phyloP scores from a whole-genome alignment of 2,329 filamentous ascomycete species.

The Pseudogymnoascus sp. region DNA sequence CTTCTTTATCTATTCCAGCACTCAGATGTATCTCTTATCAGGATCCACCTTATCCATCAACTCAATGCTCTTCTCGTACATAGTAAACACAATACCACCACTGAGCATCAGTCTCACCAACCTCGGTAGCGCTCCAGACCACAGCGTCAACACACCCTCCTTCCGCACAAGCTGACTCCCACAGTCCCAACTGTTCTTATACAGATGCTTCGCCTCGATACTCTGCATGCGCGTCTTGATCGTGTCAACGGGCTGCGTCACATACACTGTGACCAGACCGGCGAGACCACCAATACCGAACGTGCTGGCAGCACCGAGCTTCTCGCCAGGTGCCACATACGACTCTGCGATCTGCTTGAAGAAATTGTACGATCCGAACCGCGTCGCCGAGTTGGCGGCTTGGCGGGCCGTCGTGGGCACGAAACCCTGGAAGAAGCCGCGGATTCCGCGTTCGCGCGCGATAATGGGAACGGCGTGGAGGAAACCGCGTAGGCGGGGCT shows the following conservation, averaged over 20 bases:
- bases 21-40: slow-evolving; percentile 69
- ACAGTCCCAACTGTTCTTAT: slow-evolving; percentile 84
- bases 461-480: slow-evolving; percentile 85
- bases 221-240: slow-evolving; percentile 99
- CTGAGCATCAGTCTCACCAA: slow-evolving; percentile 80
- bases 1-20: slow-evolving; percentile 11
- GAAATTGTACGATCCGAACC: slow-evolving; percentile 86
- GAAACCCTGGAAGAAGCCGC: slow-evolving; percentile 95
- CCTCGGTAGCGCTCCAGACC: slow-evolving; percentile 85
- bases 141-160: slow-evolving; percentile 84
- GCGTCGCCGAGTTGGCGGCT: slow-evolving; percentile 85
- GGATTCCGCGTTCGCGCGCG: slow-evolving; percentile 74
- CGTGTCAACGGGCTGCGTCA: slow-evolving; percentile 73
- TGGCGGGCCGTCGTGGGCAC: slow-evolving; percentile 91
- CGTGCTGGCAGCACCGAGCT: slow-evolving; percentile 77
- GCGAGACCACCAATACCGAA: slow-evolving; percentile 87
- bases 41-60: slow-evolving; percentile 74
- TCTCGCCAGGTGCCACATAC: slow-evolving; percentile 90
- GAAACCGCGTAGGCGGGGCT: slow-evolving; percentile 85
- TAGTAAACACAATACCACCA: slow-evolving; percentile 95
- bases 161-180: slow-evolving; percentile 77
- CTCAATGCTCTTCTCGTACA: slow-evolving; percentile 97
- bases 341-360: slow-evolving; percentile 86
- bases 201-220: slow-evolving; percentile 70
- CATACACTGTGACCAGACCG: slow-evolving; percentile 82